Evolutionary conservation across 257 asterid genomes (phyloP).

Genomic region (Sherardia arvensis): DNA sequence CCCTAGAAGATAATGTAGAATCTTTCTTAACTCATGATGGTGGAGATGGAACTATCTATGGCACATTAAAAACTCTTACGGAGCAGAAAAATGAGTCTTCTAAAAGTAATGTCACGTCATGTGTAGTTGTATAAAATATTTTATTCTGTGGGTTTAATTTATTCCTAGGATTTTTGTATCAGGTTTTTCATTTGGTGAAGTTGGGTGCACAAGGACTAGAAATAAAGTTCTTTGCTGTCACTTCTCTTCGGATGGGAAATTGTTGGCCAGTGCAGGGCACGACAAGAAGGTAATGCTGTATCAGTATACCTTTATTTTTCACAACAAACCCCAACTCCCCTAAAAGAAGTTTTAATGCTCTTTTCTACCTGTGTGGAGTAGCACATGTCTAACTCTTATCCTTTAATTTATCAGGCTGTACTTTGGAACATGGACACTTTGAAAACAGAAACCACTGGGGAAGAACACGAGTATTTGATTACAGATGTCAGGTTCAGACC

Average conservation of each 20-base stretch:
- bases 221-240: slow-evolving; percentile 90
- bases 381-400: background rate
- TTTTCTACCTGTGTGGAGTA: background rate
- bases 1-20: slow-evolving; percentile 86
- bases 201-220: slow-evolving; percentile 84
- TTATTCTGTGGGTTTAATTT: slow-evolving; percentile 2
- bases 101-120: slow-evolving; percentile 38
- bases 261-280: slow-evolving; percentile 95
- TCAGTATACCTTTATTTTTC: background rate
- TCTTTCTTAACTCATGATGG: slow-evolving; percentile 85
- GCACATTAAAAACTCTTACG: slow-evolving; percentile 27
- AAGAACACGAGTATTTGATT: slow-evolving; percentile 72
- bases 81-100: slow-evolving; percentile 47
- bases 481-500: slow-evolving; percentile 95
- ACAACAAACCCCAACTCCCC: background rate
- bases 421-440: slow-evolving; percentile 96
- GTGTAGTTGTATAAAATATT: background rate
- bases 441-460: slow-evolving; percentile 56
- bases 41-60: slow-evolving; percentile 80
- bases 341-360: background rate
- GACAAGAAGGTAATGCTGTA: slow-evolving; percentile 63
- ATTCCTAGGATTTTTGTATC: slow-evolving; percentile 8
- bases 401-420: slow-evolving; percentile 53
- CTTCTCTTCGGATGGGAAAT: slow-evolving; percentile 95
- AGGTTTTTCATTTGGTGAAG: slow-evolving; percentile 67